phyloP scores from a whole-genome alignment of 306 rosid species.

The Lathyrus oleraceus region DNA sequence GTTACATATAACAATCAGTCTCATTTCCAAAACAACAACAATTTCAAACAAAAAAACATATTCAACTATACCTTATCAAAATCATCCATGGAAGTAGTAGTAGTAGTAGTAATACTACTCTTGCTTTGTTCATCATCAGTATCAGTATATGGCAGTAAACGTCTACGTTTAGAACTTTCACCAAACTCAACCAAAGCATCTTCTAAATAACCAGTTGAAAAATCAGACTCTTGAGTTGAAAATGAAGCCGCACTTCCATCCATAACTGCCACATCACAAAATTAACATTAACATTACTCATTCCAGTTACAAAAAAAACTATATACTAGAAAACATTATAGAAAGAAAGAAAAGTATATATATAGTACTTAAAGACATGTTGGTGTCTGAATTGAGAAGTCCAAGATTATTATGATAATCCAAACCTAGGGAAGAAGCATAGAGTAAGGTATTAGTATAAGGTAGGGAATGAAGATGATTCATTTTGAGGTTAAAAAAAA shows the following conservation, averaged over 20 bases:
- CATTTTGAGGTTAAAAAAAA: slow-evolving; percentile 43
- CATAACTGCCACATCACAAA: slow-evolving; percentile 51
- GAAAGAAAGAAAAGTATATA: slow-evolving; percentile 19
- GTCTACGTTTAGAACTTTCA: slow-evolving; percentile 70
- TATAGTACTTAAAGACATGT: slow-evolving; percentile 60
- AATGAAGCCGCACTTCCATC: slow-evolving; percentile 47
- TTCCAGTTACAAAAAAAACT: neutral
- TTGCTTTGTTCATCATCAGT: slow-evolving; percentile 41
- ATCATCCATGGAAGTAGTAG: slow-evolving; percentile 28
- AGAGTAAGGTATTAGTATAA: slow-evolving; percentile 45
- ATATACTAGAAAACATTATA: neutral
- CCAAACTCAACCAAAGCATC: slow-evolving; percentile 80
- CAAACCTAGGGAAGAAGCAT: slow-evolving; percentile 63
- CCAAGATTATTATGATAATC: slow-evolving; percentile 66
- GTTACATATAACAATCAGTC: slow-evolving; percentile 16
- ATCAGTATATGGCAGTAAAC: slow-evolving; percentile 47
- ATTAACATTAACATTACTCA: slow-evolving; percentile 32
- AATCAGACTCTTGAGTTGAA: slow-evolving; percentile 51
- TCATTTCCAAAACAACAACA: slow-evolving; percentile 19
- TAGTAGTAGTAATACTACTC: slow-evolving; percentile 4
- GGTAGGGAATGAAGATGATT: slow-evolving; percentile 64
- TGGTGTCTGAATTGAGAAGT: slow-evolving; percentile 60
- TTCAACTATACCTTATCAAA: slow-evolving; percentile 41
- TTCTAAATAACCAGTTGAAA: slow-evolving; percentile 84
- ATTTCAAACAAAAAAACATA: neutral